These are phyloP conservation scores for Rutstroemia sp. DNA, from an alignment of 2,329 filamentous ascomycete species.

Conservation along the genomic window DNA sequence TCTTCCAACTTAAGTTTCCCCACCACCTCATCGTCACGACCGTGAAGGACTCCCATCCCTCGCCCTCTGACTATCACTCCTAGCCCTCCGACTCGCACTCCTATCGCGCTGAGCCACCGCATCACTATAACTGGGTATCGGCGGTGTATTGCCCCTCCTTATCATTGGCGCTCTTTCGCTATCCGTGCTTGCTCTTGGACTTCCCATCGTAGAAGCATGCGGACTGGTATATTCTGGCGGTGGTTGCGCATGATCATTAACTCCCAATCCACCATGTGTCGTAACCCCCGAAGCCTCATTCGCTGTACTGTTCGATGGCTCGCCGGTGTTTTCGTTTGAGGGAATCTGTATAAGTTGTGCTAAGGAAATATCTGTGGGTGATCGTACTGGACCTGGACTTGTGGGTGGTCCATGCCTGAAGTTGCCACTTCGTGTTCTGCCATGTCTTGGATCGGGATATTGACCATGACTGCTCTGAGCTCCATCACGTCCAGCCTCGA, in stretches of 20 bases:
- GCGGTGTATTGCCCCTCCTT: conserved; percentile 24
- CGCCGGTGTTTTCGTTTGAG: conserved; percentile 59
- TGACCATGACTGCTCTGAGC: conserved; percentile 38
- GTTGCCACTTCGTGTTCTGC: conserved; percentile 69
- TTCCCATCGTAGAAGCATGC: conserved; percentile 41
- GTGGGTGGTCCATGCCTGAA: conserved; percentile 66
- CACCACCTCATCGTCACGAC: conserved; percentile 8
- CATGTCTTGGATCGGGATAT: conserved; percentile 45
- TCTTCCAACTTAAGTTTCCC: not conserved
- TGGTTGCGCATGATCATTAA: conserved; percentile 47
- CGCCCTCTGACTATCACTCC: conserved; percentile 11
- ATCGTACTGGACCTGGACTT: conserved; percentile 82
- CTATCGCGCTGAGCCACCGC: conserved; percentile 25
- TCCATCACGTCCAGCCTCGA: conserved; percentile 68
- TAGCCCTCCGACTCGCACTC: conserved; percentile 17
- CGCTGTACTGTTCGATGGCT: conserved; percentile 30
- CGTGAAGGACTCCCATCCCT: conserved; percentile 9
- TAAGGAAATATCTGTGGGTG: conserved; percentile 92
- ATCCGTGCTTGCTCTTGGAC: conserved; percentile 43
- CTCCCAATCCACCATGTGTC: conserved; percentile 16
- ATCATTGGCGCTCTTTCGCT: conserved; percentile 49
- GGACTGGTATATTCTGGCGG: conserved; percentile 68
- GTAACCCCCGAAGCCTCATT: conserved; percentile 16
- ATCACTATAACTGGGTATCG: conserved; percentile 31
- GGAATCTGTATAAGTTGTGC: conserved; percentile 72